Base-by-base conservation (phyloP, 192 early-diverging fungal genomes). In the Rhizophagus prolifer region DNA sequence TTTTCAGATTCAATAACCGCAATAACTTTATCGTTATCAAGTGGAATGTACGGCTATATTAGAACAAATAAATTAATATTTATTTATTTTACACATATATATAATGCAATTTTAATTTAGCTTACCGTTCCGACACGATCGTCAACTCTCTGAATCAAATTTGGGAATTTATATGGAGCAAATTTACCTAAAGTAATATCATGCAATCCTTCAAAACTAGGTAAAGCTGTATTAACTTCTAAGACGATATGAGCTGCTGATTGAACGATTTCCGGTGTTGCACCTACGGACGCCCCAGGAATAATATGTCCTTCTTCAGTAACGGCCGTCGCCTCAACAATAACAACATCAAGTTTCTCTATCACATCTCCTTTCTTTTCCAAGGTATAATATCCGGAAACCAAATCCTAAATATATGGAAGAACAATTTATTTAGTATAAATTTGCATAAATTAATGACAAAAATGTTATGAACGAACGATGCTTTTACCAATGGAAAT, bases 161-260 rank as follows among this genome's bases (percentile, higher is more conserved):
- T 82, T 59, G 83, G 83, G n/a, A 80, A 78, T 50, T 81, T 79
- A 47, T 82, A 54, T n/a, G 83, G 83, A 65, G 83, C 81, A 1
- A 78, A 44, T 38, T 38, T 50, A 34, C 81, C 74, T 13, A 64
- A 21, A 12, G 66, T 76, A 30, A 84, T 84, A 64, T 84, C 83
- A 21, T 84, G 83, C 36, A 84, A 76, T 41, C 83, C 83, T 76
- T 84, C 83, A 61, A 80, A 84, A 54, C 73, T 82, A 59, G 83
- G 83, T 64, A 84, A 78, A 13, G 59, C 67, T 25, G 83, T 84
- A 73, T 84, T 84, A n/a, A 84, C 81, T 78, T 84, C 83, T 23
- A 84, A 76, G 16, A 84, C 74, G 4, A 84, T 50, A n/a, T 84
- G 75, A 65, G 79, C 78, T 8, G 83, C 83, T 73, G 82, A 80